These are phyloP conservation scores for Xanthoceras sorbifolium DNA, from an alignment of 345 rosid species.

Conservation along the genomic window DNA sequence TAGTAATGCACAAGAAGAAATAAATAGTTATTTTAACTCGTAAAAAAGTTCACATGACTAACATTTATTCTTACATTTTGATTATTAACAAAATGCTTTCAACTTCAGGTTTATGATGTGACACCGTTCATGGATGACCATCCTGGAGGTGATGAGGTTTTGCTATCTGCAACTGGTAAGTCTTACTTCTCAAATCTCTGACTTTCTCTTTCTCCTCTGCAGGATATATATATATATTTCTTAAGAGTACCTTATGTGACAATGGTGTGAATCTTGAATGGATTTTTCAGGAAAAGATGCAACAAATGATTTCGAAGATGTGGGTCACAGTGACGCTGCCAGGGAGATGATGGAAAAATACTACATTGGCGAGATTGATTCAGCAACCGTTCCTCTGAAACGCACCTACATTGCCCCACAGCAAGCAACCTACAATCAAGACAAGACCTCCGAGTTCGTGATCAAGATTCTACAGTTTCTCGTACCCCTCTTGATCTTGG, in stretches of 20 bases:
- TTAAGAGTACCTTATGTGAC: background rate
- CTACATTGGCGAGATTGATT: conserved; percentile 73
- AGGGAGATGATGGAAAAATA: conserved; percentile 77
- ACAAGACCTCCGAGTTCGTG: conserved; percentile 63
- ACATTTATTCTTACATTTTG: background rate
- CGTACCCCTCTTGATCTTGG: conserved; percentile 83
- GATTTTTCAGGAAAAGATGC: conserved; percentile 77
- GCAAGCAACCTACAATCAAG: conserved; percentile 48
- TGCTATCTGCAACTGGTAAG: conserved; percentile 87
- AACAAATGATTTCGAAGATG: conserved; percentile 89
- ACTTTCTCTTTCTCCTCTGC: background rate
- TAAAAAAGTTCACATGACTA: background rate
- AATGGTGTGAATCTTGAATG: background rate
- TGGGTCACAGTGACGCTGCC: conserved; percentile 93
- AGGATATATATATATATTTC: no score
- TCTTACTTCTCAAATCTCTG: background rate
- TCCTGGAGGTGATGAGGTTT: conserved; percentile 97
- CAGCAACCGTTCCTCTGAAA: conserved; percentile 56
- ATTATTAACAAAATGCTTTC: background rate
- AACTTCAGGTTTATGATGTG: conserved; percentile 82
- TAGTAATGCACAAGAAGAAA: background rate
- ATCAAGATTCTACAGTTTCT: conserved; percentile 87
- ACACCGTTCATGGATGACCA: conserved; percentile 98
- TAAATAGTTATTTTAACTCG: background rate
- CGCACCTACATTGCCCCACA: conserved; percentile 54